phyloP scores from a whole-genome alignment of 768 basidiomycete genomes.

The Piloderma croceum region DNA sequence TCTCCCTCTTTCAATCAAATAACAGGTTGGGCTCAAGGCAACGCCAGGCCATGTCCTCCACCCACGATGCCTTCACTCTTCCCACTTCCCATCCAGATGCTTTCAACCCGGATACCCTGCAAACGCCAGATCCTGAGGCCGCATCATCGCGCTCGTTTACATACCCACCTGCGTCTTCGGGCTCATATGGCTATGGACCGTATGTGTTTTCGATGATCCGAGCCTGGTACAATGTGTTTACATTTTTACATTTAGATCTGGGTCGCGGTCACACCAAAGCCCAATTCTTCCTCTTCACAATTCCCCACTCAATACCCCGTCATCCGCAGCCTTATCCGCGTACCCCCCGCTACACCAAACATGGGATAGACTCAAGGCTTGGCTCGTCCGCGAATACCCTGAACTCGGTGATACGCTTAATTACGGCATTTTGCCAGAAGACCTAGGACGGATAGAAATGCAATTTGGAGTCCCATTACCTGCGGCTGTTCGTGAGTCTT shows the following conservation, averaged over 20 bases:
- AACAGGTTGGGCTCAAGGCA: slow-evolving; percentile 43
- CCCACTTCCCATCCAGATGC: slow-evolving; percentile 64
- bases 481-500: slow-evolving; percentile 83
- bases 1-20: slow-evolving; percentile 56
- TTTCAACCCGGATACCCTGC: slow-evolving; percentile 50
- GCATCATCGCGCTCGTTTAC: slow-evolving; percentile 55
- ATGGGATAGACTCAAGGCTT: slow-evolving; percentile 78
- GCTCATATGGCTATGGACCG: slow-evolving; percentile 56
- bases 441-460: slow-evolving; percentile 77
- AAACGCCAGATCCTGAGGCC: slow-evolving; percentile 43
- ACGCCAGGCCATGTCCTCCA: slow-evolving; percentile 67
- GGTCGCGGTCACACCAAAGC: slow-evolving; percentile 41
- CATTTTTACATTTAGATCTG: too few species aligned
- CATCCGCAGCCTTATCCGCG: slow-evolving; percentile 33
- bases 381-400: slow-evolving; percentile 83
- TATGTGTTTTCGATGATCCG: slow-evolving; percentile 7
- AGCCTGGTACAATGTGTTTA: too few species aligned
- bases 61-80: slow-evolving; percentile 85
- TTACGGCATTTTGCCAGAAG: slow-evolving; percentile 76
- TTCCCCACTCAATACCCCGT: slow-evolving; percentile 40
- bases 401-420: slow-evolving; percentile 95
- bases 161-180: slow-evolving; percentile 65
- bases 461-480: slow-evolving; percentile 84
- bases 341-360: slow-evolving; percentile 81
- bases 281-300: slow-evolving; percentile 68